A percentile compares a stretch with the other conserved stretches of the same genome.
phyloP scores from a whole-genome alignment of 73 alveolate species.

The Uronychia binucleata region DNA sequence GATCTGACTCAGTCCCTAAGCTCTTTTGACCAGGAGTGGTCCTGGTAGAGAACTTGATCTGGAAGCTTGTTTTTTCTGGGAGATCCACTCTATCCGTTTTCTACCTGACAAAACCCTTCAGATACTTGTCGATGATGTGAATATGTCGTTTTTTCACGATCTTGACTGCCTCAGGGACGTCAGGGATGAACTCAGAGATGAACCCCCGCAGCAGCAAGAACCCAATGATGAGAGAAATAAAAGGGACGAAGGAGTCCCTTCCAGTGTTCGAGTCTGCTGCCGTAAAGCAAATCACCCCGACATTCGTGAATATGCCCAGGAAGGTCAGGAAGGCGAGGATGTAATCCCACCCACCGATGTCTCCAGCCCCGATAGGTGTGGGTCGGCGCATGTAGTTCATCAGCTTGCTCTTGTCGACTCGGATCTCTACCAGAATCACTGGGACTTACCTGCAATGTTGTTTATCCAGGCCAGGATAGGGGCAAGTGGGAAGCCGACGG shows the following conservation, averaged over 20 bases:
- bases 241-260: constrained; percentile 2
- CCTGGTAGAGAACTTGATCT: no score
- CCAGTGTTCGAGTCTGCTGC: no score
- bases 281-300: constrained; percentile 5
- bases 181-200: constrained; percentile 1
- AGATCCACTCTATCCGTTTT: not conserved
- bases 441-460: constrained; percentile 49
- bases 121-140: not conserved
- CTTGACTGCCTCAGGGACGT: not conserved
- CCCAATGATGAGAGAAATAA: not conserved
- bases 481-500: constrained; percentile 78
- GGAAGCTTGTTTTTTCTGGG: not conserved
- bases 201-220: not conserved
- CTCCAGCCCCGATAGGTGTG: constrained; percentile 6
- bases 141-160: not conserved
- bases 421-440: constrained; percentile 67
- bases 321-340: constrained; percentile 5
- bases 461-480: constrained; percentile 69
- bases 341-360: constrained; percentile 8
- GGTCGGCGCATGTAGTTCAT: constrained; percentile 3
- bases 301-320: constrained; percentile 10
- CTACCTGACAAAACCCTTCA: not conserved
- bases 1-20: no score
- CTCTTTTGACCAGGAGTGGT: no score
- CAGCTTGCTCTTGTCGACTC: constrained; percentile 42